phyloP scores from a whole-genome alignment of 164 flowering plant species.

The Tetrastigma voinierianum region DNA sequence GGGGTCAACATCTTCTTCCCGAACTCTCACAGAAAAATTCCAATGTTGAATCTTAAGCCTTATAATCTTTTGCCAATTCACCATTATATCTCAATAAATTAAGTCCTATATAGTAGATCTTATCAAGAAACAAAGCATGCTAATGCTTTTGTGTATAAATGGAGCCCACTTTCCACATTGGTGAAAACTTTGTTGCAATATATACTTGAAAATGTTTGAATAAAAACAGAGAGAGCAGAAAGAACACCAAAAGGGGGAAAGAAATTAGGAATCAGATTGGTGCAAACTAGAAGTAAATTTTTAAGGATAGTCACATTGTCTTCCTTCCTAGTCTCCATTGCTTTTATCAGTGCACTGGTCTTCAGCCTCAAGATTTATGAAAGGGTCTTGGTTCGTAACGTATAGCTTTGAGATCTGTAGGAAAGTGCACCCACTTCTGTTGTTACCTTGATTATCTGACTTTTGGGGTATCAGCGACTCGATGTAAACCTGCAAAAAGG shows the following conservation, averaged over 20 bases:
- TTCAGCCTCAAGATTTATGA: slow-evolving; percentile 75
- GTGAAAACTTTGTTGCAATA: too few species aligned
- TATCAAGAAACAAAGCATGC: too few species aligned
- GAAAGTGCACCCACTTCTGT: slow-evolving; percentile 88
- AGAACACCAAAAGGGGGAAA: background rate
- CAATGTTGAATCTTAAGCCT: slow-evolving; percentile 47
- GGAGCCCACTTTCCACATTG: too few species aligned
- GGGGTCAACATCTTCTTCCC: slow-evolving; percentile 41
- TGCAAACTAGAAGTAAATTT: slow-evolving; percentile 71
- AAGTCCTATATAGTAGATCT: too few species aligned
- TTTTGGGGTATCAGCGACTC: too few species aligned
- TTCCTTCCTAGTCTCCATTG: slow-evolving; percentile 59
- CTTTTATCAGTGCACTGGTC: slow-evolving; percentile 50
- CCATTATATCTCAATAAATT: too few species aligned
- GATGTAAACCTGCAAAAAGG: too few species aligned
- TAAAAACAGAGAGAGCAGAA: background rate
- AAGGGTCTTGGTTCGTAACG: slow-evolving; percentile 71
- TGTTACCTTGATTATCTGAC: too few species aligned
- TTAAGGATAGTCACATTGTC: slow-evolving; percentile 60
- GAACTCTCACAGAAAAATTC: slow-evolving; percentile 37
- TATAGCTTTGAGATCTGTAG: slow-evolving; percentile 66
- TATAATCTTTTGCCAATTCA: slow-evolving; percentile 58
- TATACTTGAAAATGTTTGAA: background rate
- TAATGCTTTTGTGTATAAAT: background rate
- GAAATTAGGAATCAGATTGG: background rate